These are phyloP conservation scores for Hirschfeldia incana DNA, from an alignment of 345 rosid genomes.

Conservation along the genomic window DNA sequence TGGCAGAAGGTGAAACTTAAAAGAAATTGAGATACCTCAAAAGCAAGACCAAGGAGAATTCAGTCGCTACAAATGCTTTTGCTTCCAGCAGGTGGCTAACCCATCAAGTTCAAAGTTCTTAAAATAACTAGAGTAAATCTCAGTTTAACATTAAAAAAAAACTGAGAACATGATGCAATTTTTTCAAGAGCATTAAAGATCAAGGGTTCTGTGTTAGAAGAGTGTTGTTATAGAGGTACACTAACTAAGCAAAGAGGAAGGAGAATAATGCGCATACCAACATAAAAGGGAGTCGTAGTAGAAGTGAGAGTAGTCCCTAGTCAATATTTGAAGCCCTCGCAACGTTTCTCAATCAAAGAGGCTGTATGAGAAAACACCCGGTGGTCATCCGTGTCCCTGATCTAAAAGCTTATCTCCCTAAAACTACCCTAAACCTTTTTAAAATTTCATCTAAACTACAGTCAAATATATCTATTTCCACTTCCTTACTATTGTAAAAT, in stretches of 20 bases:
- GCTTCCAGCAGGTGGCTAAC: too few relatives aligned
- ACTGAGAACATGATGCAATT: background rate
- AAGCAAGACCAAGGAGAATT: slow-evolving; percentile 44
- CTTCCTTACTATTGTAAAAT: too few relatives aligned
- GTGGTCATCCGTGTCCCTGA: slow-evolving; percentile 74
- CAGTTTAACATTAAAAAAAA: too few relatives aligned
- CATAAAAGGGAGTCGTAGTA: slow-evolving; percentile 63
- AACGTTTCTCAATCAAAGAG: slow-evolving; percentile 60
- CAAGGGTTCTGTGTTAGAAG: slow-evolving; percentile 1
- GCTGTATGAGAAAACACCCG: slow-evolving; percentile 94
- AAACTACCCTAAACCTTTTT: slow-evolving; percentile 23
- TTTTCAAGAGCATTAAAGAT: slow-evolving; percentile 4
- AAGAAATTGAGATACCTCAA: slow-evolving; percentile 79
- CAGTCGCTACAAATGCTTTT: too few relatives aligned
- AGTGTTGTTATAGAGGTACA: background rate
- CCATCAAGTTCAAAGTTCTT: too few relatives aligned
- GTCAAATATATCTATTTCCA: too few relatives aligned
- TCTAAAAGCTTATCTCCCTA: slow-evolving; percentile 30
- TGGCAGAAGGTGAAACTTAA: slow-evolving; percentile 11
- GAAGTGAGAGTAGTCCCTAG: slow-evolving; percentile 72
- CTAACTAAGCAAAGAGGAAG: slow-evolving; percentile 23
- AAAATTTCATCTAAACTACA: too few relatives aligned
- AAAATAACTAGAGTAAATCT: too few relatives aligned
- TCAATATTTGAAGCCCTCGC: slow-evolving; percentile 67
- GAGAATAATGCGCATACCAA: slow-evolving; percentile 69